Conservation (phyloP, 768 basidiomycete genomes). For the Imleria badia region DNA sequence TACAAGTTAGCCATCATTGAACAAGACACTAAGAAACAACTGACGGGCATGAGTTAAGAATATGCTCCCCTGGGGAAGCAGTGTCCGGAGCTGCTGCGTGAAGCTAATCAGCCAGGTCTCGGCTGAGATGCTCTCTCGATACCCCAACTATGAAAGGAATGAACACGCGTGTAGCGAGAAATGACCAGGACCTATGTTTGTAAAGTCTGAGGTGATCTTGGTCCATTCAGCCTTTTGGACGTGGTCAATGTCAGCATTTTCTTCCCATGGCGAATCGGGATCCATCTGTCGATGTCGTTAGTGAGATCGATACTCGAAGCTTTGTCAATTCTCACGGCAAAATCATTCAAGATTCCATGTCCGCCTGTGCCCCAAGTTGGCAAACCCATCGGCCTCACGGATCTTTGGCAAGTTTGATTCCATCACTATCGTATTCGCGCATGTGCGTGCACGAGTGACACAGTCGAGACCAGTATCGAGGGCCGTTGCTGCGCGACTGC, state of each 20-base stretch:
- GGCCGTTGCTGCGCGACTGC: slow-evolving; percentile 41
- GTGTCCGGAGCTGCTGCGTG: slow-evolving; percentile 32
- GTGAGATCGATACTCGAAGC: too few species aligned
- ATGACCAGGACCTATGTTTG: slow-evolving; percentile 48
- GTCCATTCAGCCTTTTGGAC: slow-evolving; percentile 60
- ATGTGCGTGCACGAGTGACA: slow-evolving; percentile 31
- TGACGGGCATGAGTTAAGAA: slow-evolving; percentile 38
- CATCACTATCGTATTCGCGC: not conserved
- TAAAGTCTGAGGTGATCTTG: slow-evolving; percentile 66
- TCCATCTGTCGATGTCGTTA: slow-evolving; percentile 17
- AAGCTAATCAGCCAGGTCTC: slow-evolving; percentile 36
- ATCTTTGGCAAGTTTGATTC: too few species aligned
- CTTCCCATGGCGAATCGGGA: slow-evolving; percentile 61
- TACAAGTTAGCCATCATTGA: not conserved
- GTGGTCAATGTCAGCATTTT: slow-evolving; percentile 36
- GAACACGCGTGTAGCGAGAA: not conserved
- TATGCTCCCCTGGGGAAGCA: slow-evolving; percentile 33
- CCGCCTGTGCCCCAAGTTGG: too few species aligned
- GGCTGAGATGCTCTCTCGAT: slow-evolving; percentile 84
- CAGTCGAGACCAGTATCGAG: slow-evolving; percentile 38
- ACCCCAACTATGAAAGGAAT: slow-evolving; percentile 64
- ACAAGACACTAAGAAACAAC: slow-evolving; percentile 3
- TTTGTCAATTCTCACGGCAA: too few species aligned
- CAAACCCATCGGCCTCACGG: too few species aligned
- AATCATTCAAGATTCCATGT: too few species aligned